Evolutionary conservation across 2,329 filamentous ascomycete genomes (phyloP).

Genomic region (Periglandula ipomoeae): DNA sequence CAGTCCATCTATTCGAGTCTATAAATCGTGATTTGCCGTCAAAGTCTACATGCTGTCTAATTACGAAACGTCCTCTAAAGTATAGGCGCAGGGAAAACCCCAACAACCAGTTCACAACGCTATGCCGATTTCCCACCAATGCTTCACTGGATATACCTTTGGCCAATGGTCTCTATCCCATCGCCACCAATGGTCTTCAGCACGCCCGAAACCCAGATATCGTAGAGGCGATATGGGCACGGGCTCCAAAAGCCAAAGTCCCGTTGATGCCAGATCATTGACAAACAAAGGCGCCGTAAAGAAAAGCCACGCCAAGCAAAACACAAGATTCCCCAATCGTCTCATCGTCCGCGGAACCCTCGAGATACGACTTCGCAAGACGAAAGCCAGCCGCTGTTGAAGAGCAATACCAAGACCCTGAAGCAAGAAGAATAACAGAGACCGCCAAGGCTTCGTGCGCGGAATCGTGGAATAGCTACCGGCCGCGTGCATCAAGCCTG

Average conservation of each 20-base stretch:
- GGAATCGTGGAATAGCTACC: constrained; percentile 62
- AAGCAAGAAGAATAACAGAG: constrained; percentile 61
- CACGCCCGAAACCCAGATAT: constrained; percentile 51
- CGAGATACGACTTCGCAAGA: constrained; percentile 24
- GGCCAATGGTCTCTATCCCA: constrained; percentile 48
- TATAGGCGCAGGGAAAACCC: background rate
- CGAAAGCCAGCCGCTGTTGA: constrained; percentile 37
- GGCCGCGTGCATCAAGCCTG: constrained; percentile 59
- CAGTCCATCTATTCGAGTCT: background rate
- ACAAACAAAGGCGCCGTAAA: constrained; percentile 55
- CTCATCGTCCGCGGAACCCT: constrained; percentile 35
- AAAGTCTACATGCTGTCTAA: background rate
- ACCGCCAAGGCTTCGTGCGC: constrained; percentile 37
- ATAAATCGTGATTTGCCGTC: background rate
- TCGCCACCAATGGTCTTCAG: constrained; percentile 57
- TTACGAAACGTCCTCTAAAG: no score
- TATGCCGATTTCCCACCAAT: constrained; percentile 49
- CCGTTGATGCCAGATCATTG: constrained; percentile 66
- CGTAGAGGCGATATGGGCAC: constrained; percentile 67
- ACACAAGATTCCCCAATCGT: constrained; percentile 49
- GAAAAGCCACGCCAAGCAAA: constrained; percentile 59
- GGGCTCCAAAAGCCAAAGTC: constrained; percentile 74
- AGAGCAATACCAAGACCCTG: constrained; percentile 57
- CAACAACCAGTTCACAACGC: constrained; percentile 16
- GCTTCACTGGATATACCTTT: constrained; percentile 45